Evolutionary conservation across 2,329 filamentous ascomycete species (phyloP).

Genomic region (Teratosphaeria epicoccoides): DNA sequence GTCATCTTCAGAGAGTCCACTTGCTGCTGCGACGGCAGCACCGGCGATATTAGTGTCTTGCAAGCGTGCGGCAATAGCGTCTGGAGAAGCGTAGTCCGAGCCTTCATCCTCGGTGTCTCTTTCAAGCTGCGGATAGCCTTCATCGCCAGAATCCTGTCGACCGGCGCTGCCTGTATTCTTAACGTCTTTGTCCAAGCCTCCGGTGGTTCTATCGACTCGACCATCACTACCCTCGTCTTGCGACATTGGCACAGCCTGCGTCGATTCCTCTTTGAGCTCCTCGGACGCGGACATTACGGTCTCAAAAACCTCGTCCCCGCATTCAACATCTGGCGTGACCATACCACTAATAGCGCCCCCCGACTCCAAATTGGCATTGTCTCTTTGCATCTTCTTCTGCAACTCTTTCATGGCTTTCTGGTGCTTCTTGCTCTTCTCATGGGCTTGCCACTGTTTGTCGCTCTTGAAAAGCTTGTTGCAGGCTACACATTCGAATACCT

Average conservation of each 20-base stretch:
- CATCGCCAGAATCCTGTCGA: background rate
- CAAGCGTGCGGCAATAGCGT: conserved; percentile 33
- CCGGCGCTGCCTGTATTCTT: background rate
- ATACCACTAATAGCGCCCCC: conserved; percentile 18
- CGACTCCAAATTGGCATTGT: conserved; percentile 53
- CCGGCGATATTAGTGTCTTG: conserved; percentile 9
- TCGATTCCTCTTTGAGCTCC: conserved; percentile 1
- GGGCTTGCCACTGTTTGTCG: conserved; percentile 79
- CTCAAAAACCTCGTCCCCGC: conserved; percentile 12
- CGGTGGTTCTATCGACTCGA: background rate
- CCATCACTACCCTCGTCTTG: background rate
- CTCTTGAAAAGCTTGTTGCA: conserved; percentile 69
- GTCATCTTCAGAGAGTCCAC: conserved; percentile 7
- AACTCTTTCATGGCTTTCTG: conserved; percentile 73
- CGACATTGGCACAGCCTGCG: background rate
- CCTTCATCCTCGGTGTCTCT: conserved; percentile 26
- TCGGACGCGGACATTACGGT: background rate
- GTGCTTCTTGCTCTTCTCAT: conserved; percentile 96
- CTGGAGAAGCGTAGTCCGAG: conserved; percentile 36
- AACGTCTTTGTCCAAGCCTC: conserved; percentile 2
- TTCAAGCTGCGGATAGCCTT: background rate
- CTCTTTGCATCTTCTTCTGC: conserved; percentile 69
- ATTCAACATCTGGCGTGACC: conserved; percentile 13
- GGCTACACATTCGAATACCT: conserved; percentile 52
- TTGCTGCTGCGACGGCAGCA: conserved; percentile 3